Percentiles rank a stretch among this genome's conserved stretches.
phyloP scores from a whole-genome alignment of 2,329 filamentous ascomycete genomes.

The Pseudogymnoascus sp. region DNA sequence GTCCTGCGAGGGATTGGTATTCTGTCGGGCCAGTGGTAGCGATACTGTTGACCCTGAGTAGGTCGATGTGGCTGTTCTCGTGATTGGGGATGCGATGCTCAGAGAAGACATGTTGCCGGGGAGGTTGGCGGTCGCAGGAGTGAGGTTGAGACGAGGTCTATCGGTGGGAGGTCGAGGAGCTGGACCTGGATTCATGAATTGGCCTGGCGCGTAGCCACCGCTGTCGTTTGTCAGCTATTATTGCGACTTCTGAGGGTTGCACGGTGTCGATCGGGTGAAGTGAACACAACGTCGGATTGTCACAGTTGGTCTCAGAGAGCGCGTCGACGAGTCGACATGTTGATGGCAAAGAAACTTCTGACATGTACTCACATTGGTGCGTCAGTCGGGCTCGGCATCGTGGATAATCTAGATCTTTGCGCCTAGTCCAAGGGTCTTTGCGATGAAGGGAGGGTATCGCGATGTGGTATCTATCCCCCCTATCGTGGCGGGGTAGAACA shows the following conservation, averaged over 20 bases:
- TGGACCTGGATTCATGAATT: conserved; percentile 96
- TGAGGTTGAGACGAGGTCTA: conserved; percentile 73
- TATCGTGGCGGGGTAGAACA: conserved; percentile 11
- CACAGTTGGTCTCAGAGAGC: not conserved
- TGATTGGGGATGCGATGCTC: conserved; percentile 64
- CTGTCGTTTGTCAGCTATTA: conserved; percentile 9
- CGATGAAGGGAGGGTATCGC: not conserved
- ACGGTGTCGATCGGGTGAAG: not conserved
- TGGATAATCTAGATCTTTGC: not conserved
- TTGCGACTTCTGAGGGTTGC: not conserved
- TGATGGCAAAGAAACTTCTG: not conserved
- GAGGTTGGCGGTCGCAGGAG: conserved; percentile 64
- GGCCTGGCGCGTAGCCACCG: conserved; percentile 47
- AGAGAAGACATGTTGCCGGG: conserved; percentile 75
- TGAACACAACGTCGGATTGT: not conserved
- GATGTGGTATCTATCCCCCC: conserved; percentile 8
- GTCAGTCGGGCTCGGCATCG: conserved; percentile 9
- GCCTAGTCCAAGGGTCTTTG: conserved; percentile 5
- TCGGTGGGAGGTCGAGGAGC: conserved; percentile 85
- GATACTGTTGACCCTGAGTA: conserved; percentile 68
- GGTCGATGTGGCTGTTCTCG: conserved; percentile 58
- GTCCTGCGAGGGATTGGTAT: conserved; percentile 40
- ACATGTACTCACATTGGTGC: not conserved
- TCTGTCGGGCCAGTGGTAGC: conserved; percentile 60
- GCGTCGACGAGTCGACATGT: not conserved